Percentiles rank a stretch among this genome's conserved stretches.
These are phyloP conservation scores for Diddensiella santjacobensis DNA, from an alignment of 805 yeast genomes.

Conservation along the genomic window DNA sequence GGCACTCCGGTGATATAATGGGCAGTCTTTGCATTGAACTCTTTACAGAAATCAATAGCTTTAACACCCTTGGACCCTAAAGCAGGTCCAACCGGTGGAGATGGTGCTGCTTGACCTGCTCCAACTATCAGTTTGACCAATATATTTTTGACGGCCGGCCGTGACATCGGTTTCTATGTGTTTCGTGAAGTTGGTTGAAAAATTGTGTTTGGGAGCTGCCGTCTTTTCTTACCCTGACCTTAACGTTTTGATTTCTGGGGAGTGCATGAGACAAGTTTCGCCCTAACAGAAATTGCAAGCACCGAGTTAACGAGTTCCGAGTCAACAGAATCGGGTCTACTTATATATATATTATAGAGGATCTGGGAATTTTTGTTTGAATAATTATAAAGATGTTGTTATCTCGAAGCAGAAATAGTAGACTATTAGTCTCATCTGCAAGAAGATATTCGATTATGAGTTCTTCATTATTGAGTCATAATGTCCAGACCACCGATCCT, in stretches of 20 bases:
- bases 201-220: too few species aligned
- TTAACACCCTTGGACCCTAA: conserved; percentile 97
- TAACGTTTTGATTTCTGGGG: too few species aligned
- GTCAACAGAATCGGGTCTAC: too few species aligned
- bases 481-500: conserved; percentile 38
- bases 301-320: too few species aligned
- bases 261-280: too few species aligned
- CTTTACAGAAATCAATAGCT: conserved; percentile 97
- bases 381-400: too few species aligned
- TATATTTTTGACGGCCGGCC: conserved; percentile 49
- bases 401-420: neutral
- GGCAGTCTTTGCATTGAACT: conserved; percentile 95
- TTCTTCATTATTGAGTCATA: neutral
- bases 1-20: conserved; percentile 82
- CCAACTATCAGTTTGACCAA: conserved; percentile 87
- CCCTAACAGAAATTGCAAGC: too few species aligned
- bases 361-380: too few species aligned
- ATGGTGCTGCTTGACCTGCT: conserved; percentile 97
- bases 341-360: too few species aligned
- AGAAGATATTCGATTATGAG: neutral
- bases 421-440: neutral
- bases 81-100: conserved; percentile 99
- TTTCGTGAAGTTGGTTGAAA: neutral
- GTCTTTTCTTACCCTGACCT: too few species aligned
- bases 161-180: conserved; percentile 28